Evolutionary conservation across 2,329 filamentous ascomycete species (phyloP).

Genomic region (Juglanconis sp.): DNA sequence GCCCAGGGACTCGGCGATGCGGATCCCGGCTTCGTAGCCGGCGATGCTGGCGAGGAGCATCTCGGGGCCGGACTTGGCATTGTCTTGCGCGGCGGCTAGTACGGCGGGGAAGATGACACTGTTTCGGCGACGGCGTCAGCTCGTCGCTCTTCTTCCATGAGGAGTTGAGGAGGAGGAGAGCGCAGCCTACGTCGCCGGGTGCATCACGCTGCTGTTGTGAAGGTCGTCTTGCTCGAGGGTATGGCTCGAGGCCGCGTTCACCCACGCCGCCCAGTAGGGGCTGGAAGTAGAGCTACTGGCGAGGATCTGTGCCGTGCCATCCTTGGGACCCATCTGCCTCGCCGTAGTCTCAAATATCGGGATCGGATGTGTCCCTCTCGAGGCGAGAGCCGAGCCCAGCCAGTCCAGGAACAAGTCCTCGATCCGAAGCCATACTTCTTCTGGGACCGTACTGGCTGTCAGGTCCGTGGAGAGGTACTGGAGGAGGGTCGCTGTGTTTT

Average conservation of each 20-base stretch:
- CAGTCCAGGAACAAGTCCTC: conserved; percentile 7
- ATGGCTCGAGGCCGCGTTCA: conserved; percentile 4
- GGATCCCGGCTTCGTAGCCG: conserved; percentile 1
- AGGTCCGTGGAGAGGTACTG: neutral
- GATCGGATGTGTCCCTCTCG: neutral
- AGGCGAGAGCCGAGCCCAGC: neutral
- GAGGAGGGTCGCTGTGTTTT: neutral
- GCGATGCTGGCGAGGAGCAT: conserved; percentile 4
- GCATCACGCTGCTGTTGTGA: conserved; percentile 5
- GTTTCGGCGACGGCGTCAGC: neutral
- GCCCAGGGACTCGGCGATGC: conserved; percentile 2
- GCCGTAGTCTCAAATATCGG: neutral
- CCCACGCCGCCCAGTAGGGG: conserved; percentile 4
- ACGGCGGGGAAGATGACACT: conserved; percentile 6
- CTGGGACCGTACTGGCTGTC: neutral
- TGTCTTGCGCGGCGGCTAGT: conserved; percentile 3
- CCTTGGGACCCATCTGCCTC: neutral
- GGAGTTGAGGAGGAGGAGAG: neutral
- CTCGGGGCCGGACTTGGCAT: neutral
- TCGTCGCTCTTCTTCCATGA: no score
- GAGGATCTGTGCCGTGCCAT: neutral
- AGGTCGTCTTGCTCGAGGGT: conserved; percentile 6
- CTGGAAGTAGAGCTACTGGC: neutral
- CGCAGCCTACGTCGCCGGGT: neutral
- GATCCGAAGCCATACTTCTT: conserved; percentile 1